Conservation (phyloP, 1,284 basidiomycete genomes). For the Ceratobasidium theobromae region DNA sequence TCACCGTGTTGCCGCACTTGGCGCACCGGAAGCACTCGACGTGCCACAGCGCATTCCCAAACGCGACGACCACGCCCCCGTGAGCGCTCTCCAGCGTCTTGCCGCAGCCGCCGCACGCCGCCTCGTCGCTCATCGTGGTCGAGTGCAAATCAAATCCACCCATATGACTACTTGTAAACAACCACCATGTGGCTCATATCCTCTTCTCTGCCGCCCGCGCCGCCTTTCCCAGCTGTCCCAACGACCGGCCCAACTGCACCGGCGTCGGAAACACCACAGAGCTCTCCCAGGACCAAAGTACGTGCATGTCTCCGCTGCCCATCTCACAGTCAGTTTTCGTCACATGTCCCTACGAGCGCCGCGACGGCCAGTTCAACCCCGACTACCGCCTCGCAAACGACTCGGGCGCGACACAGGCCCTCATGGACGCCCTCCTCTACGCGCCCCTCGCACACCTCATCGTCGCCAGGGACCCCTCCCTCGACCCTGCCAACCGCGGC, state of each 20-base stretch:
- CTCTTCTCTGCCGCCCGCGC: background rate
- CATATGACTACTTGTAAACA: too few relatives aligned
- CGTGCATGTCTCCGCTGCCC: background rate
- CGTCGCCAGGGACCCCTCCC: constrained; percentile 33
- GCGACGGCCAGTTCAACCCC: constrained; percentile 44
- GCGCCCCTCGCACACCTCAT: constrained; percentile 41
- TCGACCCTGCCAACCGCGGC: constrained; percentile 31
- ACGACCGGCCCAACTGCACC: constrained; percentile 42
- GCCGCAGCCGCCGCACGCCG: constrained; percentile 78
- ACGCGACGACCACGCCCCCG: constrained; percentile 87
- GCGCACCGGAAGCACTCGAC: constrained; percentile 67
- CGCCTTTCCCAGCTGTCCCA: constrained; percentile 48
- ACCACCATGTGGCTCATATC: background rate
- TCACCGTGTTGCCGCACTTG: constrained; percentile 62
- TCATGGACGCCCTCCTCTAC: constrained; percentile 43
- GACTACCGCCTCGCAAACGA: constrained; percentile 43
- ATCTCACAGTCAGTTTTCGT: constrained; percentile 37
- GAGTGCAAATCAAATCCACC: background rate
- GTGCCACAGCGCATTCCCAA: constrained; percentile 61
- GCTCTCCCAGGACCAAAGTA: constrained; percentile 35
- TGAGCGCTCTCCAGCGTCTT: constrained; percentile 78
- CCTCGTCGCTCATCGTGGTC: constrained; percentile 28
- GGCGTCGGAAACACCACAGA: constrained; percentile 36
- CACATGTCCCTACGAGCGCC: constrained; percentile 39
- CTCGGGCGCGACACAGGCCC: constrained; percentile 40